phyloP scores from a whole-genome alignment of 2,329 filamentous ascomycete species.

The Polytolypa hystricis region DNA sequence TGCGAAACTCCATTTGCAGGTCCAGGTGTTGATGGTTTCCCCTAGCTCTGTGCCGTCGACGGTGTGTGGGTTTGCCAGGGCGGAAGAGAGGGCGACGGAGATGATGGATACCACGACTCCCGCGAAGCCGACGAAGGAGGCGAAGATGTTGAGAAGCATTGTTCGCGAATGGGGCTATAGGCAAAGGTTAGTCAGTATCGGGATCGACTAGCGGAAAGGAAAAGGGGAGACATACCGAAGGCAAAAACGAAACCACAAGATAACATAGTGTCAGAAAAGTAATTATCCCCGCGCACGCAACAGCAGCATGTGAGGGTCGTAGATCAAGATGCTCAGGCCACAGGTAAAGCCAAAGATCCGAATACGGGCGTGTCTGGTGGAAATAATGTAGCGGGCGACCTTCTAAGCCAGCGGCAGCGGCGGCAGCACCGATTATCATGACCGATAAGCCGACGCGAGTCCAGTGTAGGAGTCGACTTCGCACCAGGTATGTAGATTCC shows the following conservation, averaged over 20 bases:
- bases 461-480: constrained; percentile 23
- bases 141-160: constrained; percentile 22
- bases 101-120: constrained; percentile 27
- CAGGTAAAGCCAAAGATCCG: constrained; percentile 23
- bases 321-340: constrained; percentile 35
- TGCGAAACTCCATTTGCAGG: constrained; percentile 28
- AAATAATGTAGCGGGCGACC: constrained; percentile 30
- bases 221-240: constrained; percentile 22
- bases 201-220: constrained; percentile 5
- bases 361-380: constrained; percentile 25
- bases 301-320: constrained; percentile 26
- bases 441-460: constrained; percentile 24
- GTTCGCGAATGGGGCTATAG: constrained; percentile 26
- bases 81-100: constrained; percentile 23
- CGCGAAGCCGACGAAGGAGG: constrained; percentile 22
- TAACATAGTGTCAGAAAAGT: constrained; percentile 23
- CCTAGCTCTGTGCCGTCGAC: constrained; percentile 19
- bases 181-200: constrained; percentile 1
- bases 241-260: constrained; percentile 21
- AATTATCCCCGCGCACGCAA: constrained; percentile 29
- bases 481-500: constrained; percentile 26
- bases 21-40: constrained; percentile 32
- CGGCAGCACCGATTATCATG: constrained; percentile 19
- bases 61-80: constrained; percentile 18
- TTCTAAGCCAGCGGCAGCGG: constrained; percentile 27